Conservation (phyloP, 164 flowering plant species). For the Dillenia turbinata region DNA sequence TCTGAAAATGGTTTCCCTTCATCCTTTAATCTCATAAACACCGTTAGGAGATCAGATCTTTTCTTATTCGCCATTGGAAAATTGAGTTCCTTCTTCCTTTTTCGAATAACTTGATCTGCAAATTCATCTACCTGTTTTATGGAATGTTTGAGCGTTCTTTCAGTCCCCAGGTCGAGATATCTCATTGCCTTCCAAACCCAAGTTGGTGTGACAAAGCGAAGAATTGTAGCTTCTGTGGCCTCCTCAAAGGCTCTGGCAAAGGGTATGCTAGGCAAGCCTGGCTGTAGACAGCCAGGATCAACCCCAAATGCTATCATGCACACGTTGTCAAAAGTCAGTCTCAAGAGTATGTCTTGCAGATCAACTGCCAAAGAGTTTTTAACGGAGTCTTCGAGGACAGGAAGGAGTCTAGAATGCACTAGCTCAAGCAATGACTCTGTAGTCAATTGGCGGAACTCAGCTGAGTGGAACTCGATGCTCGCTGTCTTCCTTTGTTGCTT, state of each 20-base stretch:
- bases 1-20: constrained; percentile 66
- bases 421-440: constrained; percentile 58
- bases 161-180: constrained; percentile 46
- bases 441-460: constrained; percentile 58
- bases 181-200: constrained; percentile 71
- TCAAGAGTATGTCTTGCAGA: constrained; percentile 67
- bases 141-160: constrained; percentile 46
- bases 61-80: constrained; percentile 6
- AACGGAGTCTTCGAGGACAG: constrained; percentile 44
- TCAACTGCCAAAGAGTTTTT: constrained; percentile 29
- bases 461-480: constrained; percentile 82
- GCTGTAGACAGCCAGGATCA: constrained; percentile 78
- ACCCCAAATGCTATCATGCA: constrained; percentile 96
- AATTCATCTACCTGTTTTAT: constrained; percentile 65
- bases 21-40: constrained; percentile 69
- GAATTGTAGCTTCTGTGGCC: constrained; percentile 69
- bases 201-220: constrained; percentile 68
- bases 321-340: constrained; percentile 88
- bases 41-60: constrained; percentile 67
- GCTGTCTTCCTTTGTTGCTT: constrained; percentile 78
- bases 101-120: constrained; percentile 57
- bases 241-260: constrained; percentile 82
- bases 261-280: constrained; percentile 66
- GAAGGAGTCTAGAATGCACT: constrained; percentile 59
- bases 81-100: constrained; percentile 66